Evolutionary conservation across 2,329 filamentous ascomycete genomes (phyloP), one percentile per base, ranked within the genome.

Genomic region (Colletotrichum siamense): DNA sequence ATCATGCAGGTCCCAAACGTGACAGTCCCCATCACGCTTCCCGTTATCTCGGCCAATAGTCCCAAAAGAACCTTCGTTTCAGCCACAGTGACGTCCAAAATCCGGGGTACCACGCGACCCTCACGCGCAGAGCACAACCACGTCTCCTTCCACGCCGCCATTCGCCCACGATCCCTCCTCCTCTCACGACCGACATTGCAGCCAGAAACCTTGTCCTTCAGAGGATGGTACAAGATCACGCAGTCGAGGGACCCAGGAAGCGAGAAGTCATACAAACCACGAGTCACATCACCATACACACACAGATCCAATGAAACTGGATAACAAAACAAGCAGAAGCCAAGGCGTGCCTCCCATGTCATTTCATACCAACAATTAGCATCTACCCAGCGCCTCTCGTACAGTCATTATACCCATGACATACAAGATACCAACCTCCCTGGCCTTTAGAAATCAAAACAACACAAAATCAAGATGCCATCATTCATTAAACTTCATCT

Each of bases 391-490:
- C 73, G 61, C 74, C 74, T 71, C 74, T 78, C 77, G 75, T 78
- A 71, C 77, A 77, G 61, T 78, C 77, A 71, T 78, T 69, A 78
- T 75, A 36, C 67, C 71, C 59, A 77, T 74, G 74, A 74, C 59
- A 77, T 65, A 70, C 69, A 70, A 36, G 18, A 49, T 62, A 70
- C 62, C 55, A 18, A 62, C 59, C 63, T 39, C 68, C 24, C 32
- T n/a, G 22, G 52, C 26, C 63, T 15, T 34, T 16, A 15, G 10
- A 55, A 32, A 65, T 5, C 13, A 66, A 66, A 39, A 66, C 32
- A 67, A 15, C 69, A 34, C 34, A 12, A 72, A 32, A 69, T 34
- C 36, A 72, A 32, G 13, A 49, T 12, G 67, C 6, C 80, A 80
- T 34, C 76, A 77, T n/a, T 78, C 70, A 66, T 74, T 59, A 75